These are phyloP conservation scores for Canavalia gladiata DNA, from an alignment of 306 rosid species.

Conservation along the genomic window DNA sequence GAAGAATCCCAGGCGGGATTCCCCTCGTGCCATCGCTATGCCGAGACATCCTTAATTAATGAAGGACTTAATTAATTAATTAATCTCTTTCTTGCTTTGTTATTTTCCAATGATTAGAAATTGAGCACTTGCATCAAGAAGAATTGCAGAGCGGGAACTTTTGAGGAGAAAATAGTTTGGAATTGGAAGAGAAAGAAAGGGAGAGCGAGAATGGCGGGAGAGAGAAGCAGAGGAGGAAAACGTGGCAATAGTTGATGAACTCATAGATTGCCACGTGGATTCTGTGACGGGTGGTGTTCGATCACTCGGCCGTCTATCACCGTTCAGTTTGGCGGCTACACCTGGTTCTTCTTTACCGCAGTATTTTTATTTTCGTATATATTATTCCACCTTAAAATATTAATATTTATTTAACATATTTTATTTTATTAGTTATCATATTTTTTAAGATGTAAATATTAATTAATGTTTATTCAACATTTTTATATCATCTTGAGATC, in stretches of 20 bases:
- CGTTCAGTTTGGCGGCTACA: slow-evolving; percentile 43
- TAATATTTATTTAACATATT: too few relatives aligned
- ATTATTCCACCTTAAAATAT: too few relatives aligned
- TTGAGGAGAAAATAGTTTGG: too few relatives aligned
- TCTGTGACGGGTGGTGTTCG: slow-evolving; percentile 42
- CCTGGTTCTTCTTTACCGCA: neutral
- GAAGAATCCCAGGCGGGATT: slow-evolving; percentile 72
- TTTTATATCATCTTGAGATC: too few relatives aligned
- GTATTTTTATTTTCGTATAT: neutral
- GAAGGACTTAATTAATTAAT: neutral
- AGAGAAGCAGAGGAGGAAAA: neutral
- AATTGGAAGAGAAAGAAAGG: slow-evolving; percentile 31
- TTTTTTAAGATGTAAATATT: too few relatives aligned
- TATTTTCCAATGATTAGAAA: too few relatives aligned
- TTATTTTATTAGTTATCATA: too few relatives aligned
- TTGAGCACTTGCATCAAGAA: too few relatives aligned
- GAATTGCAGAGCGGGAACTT: too few relatives aligned
- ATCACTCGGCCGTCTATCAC: slow-evolving; percentile 21
- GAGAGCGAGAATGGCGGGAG: slow-evolving; percentile 58
- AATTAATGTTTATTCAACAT: too few relatives aligned
- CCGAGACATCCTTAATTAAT: slow-evolving; percentile 37
- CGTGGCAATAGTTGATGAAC: slow-evolving; percentile 44
- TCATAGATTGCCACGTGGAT: slow-evolving; percentile 45
- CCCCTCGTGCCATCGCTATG: slow-evolving; percentile 41
- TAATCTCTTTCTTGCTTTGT: too few relatives aligned